Evolutionary conservation across 495 filamentous ascomycete species (phyloP), one percentile per base, ranked within the genome.

Genomic region (Penicillium diatomitis): DNA sequence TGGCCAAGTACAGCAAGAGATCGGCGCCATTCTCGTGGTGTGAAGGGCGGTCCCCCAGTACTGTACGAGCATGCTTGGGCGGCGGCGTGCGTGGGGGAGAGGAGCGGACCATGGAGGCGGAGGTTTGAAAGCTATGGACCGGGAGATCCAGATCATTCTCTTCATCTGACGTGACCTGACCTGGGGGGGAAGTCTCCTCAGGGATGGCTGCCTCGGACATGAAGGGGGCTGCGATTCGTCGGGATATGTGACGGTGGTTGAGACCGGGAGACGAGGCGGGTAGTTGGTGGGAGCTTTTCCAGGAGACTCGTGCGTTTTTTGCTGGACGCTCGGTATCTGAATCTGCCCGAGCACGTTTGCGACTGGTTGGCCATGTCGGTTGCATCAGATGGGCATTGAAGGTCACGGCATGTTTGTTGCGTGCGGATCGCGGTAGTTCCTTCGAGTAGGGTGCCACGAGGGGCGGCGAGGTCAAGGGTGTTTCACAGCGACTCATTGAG

Each of bases 1-100:
- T 85, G 52, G 91, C 90, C 30, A 99, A 79, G 64, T 90, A 96
- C 37, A 99, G 73, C 11, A 99, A 78, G 34, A 97, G 73, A 67
- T 94, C 91, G 6, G 89, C 94, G 12, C 88, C 92, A 61, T 92
- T 87, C 60, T 92, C 84, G 44, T 84, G 86, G 41, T 60, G 57
- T 37, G 53, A 57, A 46, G 58, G 66, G 60, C 73, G 73, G 53
- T 70, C 70, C 60, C 50, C 68, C 56, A 69, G 70, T 7, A 73
- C 33, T 33, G 62, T 51, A 8, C 80, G 78, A 52, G 67, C 72
- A 48, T 80, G 76, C 60, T 80, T 83, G 2, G 87, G 88, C 3
- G 80, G 78, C 4, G 89, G 89, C 39, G 89, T 95, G 36, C 83
- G 79, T 35, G 89, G 89, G 38, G 88, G 87, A 4, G 89, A 92